These are phyloP conservation scores for Eimeria mitis DNA, from an alignment of 169 alveolate genomes.

Conservation along the genomic window DNA sequence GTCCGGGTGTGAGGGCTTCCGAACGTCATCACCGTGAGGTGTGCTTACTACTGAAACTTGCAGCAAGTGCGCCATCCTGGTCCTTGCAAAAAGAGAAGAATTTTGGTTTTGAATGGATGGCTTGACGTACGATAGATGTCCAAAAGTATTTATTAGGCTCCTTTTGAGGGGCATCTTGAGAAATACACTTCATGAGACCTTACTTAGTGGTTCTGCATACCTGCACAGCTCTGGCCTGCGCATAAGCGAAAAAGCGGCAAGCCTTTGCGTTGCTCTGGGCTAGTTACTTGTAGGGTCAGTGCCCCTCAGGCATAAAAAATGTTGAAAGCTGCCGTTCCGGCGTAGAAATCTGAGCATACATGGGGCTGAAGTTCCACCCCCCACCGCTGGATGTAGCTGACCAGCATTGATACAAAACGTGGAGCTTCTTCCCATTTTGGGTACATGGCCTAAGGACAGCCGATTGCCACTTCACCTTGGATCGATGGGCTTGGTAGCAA, in stretches of 20 bases:
- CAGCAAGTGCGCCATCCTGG: not conserved
- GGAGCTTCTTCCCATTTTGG: not conserved
- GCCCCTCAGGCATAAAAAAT: not conserved
- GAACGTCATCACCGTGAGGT: not conserved
- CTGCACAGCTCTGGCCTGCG: not conserved
- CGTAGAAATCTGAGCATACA: not conserved
- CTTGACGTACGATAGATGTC: not conserved
- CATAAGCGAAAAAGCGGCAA: not conserved
- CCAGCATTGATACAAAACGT: not conserved
- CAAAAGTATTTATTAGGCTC: not conserved
- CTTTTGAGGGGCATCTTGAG: not conserved
- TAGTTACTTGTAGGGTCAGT: not conserved
- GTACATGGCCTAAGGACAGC: not conserved
- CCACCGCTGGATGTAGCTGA: not conserved
- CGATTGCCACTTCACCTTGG: not conserved
- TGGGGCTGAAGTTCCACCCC: not conserved
- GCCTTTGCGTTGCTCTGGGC: not conserved
- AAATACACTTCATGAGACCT: not conserved
- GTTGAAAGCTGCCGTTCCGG: not conserved
- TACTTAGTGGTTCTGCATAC: not conserved
- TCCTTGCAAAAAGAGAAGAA: not conserved
- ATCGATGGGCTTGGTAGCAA: not conserved
- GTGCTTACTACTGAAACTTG: not conserved
- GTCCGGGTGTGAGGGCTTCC: not conserved
- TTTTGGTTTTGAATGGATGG: too few species aligned